phyloP scores from a whole-genome alignment of 495 filamentous ascomycete species.

The Penicillium turbatum region DNA sequence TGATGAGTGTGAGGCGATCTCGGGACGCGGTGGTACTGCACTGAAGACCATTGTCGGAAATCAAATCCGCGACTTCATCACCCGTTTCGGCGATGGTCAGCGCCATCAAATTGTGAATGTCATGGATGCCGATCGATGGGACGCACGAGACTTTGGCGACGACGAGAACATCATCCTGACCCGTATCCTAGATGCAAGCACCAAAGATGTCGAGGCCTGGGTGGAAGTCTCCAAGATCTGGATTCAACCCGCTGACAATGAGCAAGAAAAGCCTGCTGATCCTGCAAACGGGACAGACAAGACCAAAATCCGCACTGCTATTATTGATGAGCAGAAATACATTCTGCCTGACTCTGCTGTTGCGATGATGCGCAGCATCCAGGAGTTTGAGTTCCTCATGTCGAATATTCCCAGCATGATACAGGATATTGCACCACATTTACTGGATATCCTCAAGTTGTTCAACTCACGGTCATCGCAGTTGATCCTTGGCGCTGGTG shows the following conservation, averaged over 20 bases:
- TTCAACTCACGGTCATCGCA: slow-evolving; percentile 95
- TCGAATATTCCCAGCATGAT: slow-evolving; percentile 83
- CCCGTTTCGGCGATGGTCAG: slow-evolving; percentile 67
- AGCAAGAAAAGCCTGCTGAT: slow-evolving; percentile 27
- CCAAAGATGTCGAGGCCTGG: slow-evolving; percentile 75
- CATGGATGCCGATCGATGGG: slow-evolving; percentile 91
- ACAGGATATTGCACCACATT: slow-evolving; percentile 67
- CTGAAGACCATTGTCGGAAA: slow-evolving; percentile 85
- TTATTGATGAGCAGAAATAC: slow-evolving; percentile 80
- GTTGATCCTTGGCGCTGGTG: slow-evolving; percentile 90
- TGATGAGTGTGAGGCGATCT: slow-evolving; percentile 95
- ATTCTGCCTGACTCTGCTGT: slow-evolving; percentile 80
- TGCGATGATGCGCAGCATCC: slow-evolving; percentile 72
- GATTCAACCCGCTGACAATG: slow-evolving; percentile 42
- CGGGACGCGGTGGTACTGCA: slow-evolving; percentile 75
- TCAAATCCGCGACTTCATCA: slow-evolving; percentile 88
- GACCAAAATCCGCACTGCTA: slow-evolving; percentile 65
- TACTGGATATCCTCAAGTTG: slow-evolving; percentile 72
- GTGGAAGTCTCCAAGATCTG: slow-evolving; percentile 65
- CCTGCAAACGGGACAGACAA: slow-evolving; percentile 56
- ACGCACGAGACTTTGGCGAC: slow-evolving; percentile 78
- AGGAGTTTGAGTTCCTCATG: slow-evolving; percentile 76
- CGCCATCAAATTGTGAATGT: slow-evolving; percentile 73
- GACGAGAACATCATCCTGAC: slow-evolving; percentile 57
- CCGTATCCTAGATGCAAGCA: slow-evolving; percentile 73